A percentile compares a stretch with the other conserved stretches of the same genome.
Evolutionary conservation across 306 rosid species (phyloP).

Genomic region (Mimosa pudica): DNA sequence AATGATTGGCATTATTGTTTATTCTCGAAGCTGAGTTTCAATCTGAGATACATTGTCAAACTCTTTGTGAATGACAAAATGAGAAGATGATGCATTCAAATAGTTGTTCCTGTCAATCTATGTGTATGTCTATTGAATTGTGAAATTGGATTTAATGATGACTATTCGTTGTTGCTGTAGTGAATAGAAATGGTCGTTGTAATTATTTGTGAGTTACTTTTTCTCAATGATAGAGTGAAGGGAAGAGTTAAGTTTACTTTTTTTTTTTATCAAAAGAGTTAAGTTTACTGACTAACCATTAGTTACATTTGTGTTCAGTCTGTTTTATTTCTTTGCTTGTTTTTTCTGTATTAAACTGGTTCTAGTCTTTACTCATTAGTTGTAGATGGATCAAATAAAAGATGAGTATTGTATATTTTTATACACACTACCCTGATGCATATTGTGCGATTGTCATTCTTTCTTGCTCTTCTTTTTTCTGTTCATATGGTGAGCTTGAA

Average conservation of each 20-base stretch:
- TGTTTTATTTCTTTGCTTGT: background rate
- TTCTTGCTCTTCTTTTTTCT: slow-evolving; percentile 2
- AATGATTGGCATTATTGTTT: slow-evolving; percentile 11
- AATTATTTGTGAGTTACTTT: background rate
- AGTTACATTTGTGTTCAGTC: background rate
- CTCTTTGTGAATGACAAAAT: background rate
- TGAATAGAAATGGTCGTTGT: background rate
- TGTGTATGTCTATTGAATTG: background rate
- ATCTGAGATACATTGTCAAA: slow-evolving; percentile 9
- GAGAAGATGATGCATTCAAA: background rate
- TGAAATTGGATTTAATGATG: background rate
- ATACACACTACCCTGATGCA: background rate
- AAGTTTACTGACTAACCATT: background rate
- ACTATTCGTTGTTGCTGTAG: background rate
- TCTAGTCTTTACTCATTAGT: background rate
- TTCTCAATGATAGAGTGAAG: background rate
- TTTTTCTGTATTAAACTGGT: background rate
- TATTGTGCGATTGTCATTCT: background rate
- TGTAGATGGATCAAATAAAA: slow-evolving; percentile 1
- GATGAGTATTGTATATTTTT: background rate
- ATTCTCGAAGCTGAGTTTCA: slow-evolving; percentile 21
- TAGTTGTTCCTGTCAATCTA: background rate
- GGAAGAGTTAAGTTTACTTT: slow-evolving; percentile 1
- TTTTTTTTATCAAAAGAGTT: too few species aligned
- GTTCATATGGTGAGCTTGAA: slow-evolving; percentile 4